Conservation (phyloP, 345 rosid genomes). For the Aquilaria malaccensis region DNA sequence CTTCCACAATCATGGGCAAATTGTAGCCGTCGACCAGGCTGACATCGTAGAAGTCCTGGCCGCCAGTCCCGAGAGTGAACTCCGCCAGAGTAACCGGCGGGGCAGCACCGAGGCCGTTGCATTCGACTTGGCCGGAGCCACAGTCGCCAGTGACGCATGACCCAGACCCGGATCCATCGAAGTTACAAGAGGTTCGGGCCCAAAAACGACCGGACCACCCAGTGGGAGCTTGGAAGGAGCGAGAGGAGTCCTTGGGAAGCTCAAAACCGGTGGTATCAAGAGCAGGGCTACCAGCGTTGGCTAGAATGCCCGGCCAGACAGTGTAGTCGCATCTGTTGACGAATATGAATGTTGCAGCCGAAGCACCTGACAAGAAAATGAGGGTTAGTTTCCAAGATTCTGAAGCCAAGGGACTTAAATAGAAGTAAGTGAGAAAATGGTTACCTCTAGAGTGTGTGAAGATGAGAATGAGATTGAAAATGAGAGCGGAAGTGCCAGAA, state of each 20-base stretch:
- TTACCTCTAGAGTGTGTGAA: conserved; percentile 27
- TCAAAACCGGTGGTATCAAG: conserved; percentile 64
- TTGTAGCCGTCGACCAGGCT: conserved; percentile 96
- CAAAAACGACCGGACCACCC: conserved; percentile 85
- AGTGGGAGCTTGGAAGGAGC: conserved; percentile 63
- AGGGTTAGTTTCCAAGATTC: neutral
- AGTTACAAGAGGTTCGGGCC: conserved; percentile 65
- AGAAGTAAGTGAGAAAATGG: neutral
- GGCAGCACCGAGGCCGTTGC: conserved; percentile 67
- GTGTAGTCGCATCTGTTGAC: conserved; percentile 50
- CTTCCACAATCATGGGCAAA: conserved; percentile 73
- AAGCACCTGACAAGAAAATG: conserved; percentile 2
- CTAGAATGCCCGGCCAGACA: conserved; percentile 72
- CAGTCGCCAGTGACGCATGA: conserved; percentile 67
- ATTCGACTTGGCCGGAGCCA: conserved; percentile 62
- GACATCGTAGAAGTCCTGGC: conserved; percentile 90
- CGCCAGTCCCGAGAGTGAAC: conserved; percentile 76
- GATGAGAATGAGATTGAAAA: conserved; percentile 24
- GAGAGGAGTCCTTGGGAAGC: conserved; percentile 45
- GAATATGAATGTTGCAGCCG: conserved; percentile 54
- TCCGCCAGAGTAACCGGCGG: conserved; percentile 85
- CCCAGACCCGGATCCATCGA: conserved; percentile 51
- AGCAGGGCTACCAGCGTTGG: conserved; percentile 52
- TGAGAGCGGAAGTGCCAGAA: conserved; percentile 5
- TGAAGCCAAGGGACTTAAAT: neutral